Percentiles rank a stretch among this genome's conserved stretches.
Conservation (phyloP, 1,284 basidiomycete genomes). For the Leccinum fuscescens region DNA sequence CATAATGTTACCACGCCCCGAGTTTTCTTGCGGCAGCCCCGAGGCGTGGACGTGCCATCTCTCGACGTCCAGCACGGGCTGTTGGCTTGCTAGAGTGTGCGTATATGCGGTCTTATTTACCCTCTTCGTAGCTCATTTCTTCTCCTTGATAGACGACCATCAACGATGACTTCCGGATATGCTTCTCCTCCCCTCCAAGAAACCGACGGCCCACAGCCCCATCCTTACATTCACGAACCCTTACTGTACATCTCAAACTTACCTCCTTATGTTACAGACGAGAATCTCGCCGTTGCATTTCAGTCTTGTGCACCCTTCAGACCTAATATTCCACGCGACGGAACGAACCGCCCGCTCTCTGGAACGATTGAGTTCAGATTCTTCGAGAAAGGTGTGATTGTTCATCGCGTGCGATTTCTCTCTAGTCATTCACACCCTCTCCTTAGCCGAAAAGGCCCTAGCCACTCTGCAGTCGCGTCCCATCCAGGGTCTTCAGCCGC, state of each 20-base stretch:
- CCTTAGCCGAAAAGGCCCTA: constrained; percentile 81
- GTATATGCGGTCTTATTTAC: constrained; percentile 4
- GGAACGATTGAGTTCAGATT: constrained; percentile 79
- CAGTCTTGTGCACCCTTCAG: constrained; percentile 74
- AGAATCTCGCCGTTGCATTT: constrained; percentile 69
- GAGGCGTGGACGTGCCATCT: constrained; percentile 23
- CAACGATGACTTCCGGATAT: constrained; percentile 39
- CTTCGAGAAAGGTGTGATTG: constrained; percentile 66
- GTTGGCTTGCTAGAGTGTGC: constrained; percentile 31
- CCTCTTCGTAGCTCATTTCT: not conserved
- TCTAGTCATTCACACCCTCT: constrained; percentile 9
- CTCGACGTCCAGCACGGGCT: constrained; percentile 33
- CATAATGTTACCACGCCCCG: constrained; percentile 35
- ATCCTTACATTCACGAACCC: constrained; percentile 80
- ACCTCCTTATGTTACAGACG: constrained; percentile 67
- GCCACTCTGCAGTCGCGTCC: constrained; percentile 77
- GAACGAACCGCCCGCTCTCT: constrained; percentile 46
- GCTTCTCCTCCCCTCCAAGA: constrained; percentile 34
- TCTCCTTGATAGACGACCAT: constrained; percentile 23
- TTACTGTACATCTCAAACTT: constrained; percentile 68
- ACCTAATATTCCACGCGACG: constrained; percentile 68
- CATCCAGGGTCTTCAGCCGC: constrained; percentile 55
- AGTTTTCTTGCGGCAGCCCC: constrained; percentile 30
- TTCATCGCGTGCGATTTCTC: constrained; percentile 9
- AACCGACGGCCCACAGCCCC: constrained; percentile 38